A percentile compares a stretch with the other conserved stretches of the same genome.
Evolutionary conservation across 345 rosid species (phyloP).

Genomic region (Eucalyptus pauciflora): DNA sequence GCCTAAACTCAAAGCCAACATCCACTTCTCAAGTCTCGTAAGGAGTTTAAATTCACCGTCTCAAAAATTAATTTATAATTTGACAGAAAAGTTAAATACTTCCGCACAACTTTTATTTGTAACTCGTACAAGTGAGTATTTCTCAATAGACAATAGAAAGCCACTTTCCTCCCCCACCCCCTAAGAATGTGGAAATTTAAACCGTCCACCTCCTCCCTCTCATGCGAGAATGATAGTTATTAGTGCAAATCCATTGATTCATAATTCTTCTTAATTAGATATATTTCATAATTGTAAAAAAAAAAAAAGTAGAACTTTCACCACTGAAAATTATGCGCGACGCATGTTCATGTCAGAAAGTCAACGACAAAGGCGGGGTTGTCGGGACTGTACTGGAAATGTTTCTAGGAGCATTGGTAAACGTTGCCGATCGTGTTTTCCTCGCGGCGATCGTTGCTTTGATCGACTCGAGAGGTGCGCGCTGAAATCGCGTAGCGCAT

Average conservation of each 20-base stretch:
- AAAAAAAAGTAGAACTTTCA: background rate
- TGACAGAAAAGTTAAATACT: background rate
- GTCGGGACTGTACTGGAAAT: background rate
- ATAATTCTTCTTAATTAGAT: background rate
- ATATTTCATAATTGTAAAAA: too few relatives aligned
- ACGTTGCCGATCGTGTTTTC: background rate
- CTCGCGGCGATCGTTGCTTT: background rate
- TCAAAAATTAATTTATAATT: background rate
- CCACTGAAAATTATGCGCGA: background rate
- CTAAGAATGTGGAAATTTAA: too few relatives aligned
- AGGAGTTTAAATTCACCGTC: background rate
- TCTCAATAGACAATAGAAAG: background rate
- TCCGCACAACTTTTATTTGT: background rate
- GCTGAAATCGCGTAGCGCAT: background rate
- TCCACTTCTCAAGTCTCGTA: accelerated
- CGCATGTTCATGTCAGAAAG: background rate
- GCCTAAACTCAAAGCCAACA: background rate
- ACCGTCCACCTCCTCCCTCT: too few relatives aligned
- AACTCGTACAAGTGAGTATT: background rate
- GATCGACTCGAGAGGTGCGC: background rate
- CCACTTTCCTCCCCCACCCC: too few relatives aligned
- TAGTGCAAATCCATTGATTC: background rate
- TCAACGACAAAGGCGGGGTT: too few relatives aligned
- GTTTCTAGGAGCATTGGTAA: background rate
- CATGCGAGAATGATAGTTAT: too few relatives aligned